Evolutionary conservation across 169 alveolate species (phyloP), one percentile per base, ranked within the genome.

Genomic region (Plasmodium chabaudi): DNA sequence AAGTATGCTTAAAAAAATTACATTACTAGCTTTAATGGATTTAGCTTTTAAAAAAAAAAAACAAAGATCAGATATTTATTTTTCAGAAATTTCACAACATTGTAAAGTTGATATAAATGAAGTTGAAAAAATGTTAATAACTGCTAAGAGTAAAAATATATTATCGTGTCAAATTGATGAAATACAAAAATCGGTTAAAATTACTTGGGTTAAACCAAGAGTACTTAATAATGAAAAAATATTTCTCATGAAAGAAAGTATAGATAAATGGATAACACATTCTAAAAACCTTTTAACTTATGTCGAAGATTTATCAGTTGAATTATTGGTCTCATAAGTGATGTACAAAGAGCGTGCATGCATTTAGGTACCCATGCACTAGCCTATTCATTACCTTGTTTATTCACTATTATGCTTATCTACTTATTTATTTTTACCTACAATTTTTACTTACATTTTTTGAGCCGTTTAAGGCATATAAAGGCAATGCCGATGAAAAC

Each of bases 131-230:
- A 88, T 94, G 68, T 69, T 94, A 9, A 93, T 94, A 6, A 94
- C 89, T 75, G 96, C 96, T 3, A 88, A 90, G 91, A 92, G 93
- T 6, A 74, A 75, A 84, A 92, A 94, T 53, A 84, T 94, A 12
- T 59, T 94, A 65, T 77, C 87, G 53, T 94, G 96, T 12, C 88
- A 90, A 60, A 94, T 94, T 60, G 94, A 94, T 73, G 95, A 94
- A 68, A 67, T 92, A 47, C 88, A 92, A 82, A 88, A 92, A 56
- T 49, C 79, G 0, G 93, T 94, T 5, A 79, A 77, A n/a, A 88
- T 94, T 72, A 94, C 93, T 7, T 94, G 96, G 96, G 93, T 94
- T 9, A 94, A 94, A 65, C 96, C 96, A 7, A 34, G 96, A 19
- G 94, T 94, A 65, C 88, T 84, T 67, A 75, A 86, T 63, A 55